These are phyloP conservation scores for Rhinocladiella similis DNA, from an alignment of 2,329 filamentous ascomycete genomes.

Conservation along the genomic window DNA sequence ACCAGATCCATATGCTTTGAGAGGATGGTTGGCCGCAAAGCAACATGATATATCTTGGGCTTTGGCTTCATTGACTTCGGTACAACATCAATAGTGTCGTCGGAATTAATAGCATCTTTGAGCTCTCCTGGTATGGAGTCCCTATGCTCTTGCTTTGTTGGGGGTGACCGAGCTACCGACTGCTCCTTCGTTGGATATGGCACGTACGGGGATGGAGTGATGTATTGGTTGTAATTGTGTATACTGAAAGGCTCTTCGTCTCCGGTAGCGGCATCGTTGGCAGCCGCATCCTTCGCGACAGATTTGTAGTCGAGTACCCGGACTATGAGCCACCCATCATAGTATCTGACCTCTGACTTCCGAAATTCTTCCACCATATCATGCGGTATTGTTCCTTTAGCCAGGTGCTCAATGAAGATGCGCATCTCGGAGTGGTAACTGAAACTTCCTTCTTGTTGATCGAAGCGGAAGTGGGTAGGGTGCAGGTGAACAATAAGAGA, in stretches of 20 bases:
- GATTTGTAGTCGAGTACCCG: conserved; percentile 88
- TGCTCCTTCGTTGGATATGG: conserved; percentile 65
- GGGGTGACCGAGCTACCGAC: conserved; percentile 28
- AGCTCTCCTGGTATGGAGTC: conserved; percentile 17
- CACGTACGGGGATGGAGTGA: conserved; percentile 84
- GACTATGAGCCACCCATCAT: conserved; percentile 92
- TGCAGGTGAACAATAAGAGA: conserved; percentile 87
- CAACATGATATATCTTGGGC: conserved; percentile 71
- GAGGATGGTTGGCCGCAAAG: conserved; percentile 80
- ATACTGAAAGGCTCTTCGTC: conserved; percentile 76
- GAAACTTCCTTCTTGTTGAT: conserved; percentile 90
- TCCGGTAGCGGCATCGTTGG: conserved; percentile 55
- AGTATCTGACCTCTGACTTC: conserved; percentile 73
- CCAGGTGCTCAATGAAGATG: conserved; percentile 74
- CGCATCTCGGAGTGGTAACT: conserved; percentile 91
- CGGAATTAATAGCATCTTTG: conserved; percentile 13
- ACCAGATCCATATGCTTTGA: conserved; percentile 74
- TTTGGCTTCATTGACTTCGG: conserved; percentile 34
- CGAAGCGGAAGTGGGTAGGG: conserved; percentile 83
- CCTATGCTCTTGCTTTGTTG: conserved; percentile 23
- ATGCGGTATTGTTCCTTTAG: conserved; percentile 76
- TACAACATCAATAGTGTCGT: conserved; percentile 18
- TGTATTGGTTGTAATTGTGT: conserved; percentile 85
- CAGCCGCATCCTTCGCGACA: conserved; percentile 59
- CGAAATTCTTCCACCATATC: conserved; percentile 81